phyloP scores from a whole-genome alignment of 306 rosid species.

The Hippophae gyantsensis region DNA sequence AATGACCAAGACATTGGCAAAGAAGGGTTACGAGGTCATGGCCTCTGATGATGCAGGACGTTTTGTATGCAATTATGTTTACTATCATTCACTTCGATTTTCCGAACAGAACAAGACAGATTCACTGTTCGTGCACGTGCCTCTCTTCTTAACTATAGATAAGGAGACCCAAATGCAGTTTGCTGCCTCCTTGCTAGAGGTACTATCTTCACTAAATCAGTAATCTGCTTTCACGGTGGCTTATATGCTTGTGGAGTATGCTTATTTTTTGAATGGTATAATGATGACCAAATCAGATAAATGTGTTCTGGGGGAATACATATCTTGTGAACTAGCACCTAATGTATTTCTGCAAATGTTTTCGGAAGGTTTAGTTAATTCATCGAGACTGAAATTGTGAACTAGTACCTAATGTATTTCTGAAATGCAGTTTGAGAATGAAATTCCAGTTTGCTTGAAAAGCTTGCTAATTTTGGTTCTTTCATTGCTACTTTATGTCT shows the following conservation, averaged over 20 bases:
- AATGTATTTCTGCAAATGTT: slow-evolving; percentile 4
- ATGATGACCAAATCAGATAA: background rate
- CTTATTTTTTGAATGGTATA: slow-evolving; percentile 3
- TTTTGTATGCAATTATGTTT: slow-evolving; percentile 91
- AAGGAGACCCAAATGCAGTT: slow-evolving; percentile 84
- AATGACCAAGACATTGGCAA: slow-evolving; percentile 60
- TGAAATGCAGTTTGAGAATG: too few relatives aligned
- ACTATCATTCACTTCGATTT: slow-evolving; percentile 85
- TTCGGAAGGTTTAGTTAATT: background rate
- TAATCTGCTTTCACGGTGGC: slow-evolving; percentile 3
- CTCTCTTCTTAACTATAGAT: slow-evolving; percentile 69
- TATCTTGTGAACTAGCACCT: slow-evolving; percentile 16
- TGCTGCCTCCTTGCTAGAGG: slow-evolving; percentile 79
- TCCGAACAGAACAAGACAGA: slow-evolving; percentile 64
- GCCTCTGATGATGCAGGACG: slow-evolving; percentile 91
- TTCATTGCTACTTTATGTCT: too few relatives aligned
- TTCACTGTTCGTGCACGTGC: slow-evolving; percentile 89
- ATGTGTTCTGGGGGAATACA: slow-evolving; percentile 16
- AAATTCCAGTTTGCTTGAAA: too few relatives aligned
- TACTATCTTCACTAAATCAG: slow-evolving; percentile 50
- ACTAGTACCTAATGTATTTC: too few relatives aligned
- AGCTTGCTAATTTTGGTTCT: too few relatives aligned
- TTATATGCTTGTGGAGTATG: background rate
- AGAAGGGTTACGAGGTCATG: slow-evolving; percentile 73
- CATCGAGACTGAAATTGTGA: too few relatives aligned